phyloP scores from a whole-genome alignment of 768 basidiomycete genomes.

The Terana coerulea region DNA sequence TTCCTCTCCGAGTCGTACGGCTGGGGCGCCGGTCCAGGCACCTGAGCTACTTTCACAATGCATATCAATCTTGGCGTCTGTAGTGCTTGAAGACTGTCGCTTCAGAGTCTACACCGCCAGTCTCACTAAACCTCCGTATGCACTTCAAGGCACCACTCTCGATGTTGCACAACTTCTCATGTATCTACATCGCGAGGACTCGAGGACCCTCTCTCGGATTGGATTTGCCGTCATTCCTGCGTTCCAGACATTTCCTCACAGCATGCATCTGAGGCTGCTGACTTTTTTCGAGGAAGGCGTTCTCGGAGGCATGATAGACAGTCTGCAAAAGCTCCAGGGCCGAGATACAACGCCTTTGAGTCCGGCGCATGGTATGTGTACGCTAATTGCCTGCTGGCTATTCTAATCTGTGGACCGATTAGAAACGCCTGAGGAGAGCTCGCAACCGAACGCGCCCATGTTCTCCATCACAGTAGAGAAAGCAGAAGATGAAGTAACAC shows the following conservation, averaged over 20 bases:
- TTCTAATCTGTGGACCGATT: background rate
- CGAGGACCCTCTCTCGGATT: conserved; percentile 52
- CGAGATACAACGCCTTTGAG: conserved; percentile 10
- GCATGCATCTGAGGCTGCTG: conserved; percentile 62
- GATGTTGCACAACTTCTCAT: conserved; percentile 71
- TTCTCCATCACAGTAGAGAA: conserved; percentile 64
- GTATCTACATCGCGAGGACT: conserved; percentile 47
- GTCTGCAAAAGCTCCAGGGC: conserved; percentile 32
- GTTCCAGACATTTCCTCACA: conserved; percentile 59
- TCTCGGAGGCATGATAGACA: conserved; percentile 49
- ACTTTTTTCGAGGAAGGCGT: conserved; percentile 65
- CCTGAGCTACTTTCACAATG: conserved; percentile 58
- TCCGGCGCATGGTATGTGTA: conserved; percentile 17
- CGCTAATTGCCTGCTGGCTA: background rate
- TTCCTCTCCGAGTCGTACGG: conserved; percentile 36
- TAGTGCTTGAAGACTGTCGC: conserved; percentile 71
- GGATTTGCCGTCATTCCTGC: conserved; percentile 72
- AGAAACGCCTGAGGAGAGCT: too few species aligned
- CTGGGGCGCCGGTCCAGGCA: conserved; percentile 25
- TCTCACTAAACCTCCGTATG: conserved; percentile 66
- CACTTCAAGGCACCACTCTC: conserved; percentile 67
- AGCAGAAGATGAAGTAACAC: conserved; percentile 28
- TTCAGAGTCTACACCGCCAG: conserved; percentile 56
- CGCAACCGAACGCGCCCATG: too few species aligned
- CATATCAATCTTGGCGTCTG: conserved; percentile 55